Evolutionary conservation across 192 early-diverging fungal species (phyloP), one percentile per base, ranked within the genome.

Genomic region (Mortierella antarctica): DNA sequence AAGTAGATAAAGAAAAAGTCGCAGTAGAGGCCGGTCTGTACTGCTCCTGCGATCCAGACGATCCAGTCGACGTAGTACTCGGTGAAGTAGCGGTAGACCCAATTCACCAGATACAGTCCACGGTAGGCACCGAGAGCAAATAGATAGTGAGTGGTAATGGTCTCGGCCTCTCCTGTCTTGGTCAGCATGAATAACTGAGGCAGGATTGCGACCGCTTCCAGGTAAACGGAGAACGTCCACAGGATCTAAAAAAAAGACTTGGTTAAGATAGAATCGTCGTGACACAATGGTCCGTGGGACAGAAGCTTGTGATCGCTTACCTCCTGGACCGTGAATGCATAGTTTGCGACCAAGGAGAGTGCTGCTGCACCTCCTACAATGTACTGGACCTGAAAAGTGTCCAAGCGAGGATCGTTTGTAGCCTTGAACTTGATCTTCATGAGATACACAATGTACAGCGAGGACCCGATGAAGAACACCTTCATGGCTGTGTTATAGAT

Each of bases 1-100:
- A 88, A 94, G 86, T 99, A 99, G 57, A 99, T 92, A 74, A 97
- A 99, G 87, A 98, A 97, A 82, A 99, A 99, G 84, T 99, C 98
- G 73, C 89, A 92, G 75, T 98, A 99, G 4, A 99, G 85, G 46
- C 89, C 94, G 2, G 98, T 99, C 81, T 99, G 98, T 44, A 99
- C 85, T 17, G 95, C 69, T 46, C 98, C 98, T 41, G 97, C 93
- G 55, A 96, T 57, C 88, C 96, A 96, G 42, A 93, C 90, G 71
- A 98, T 93, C 85, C 88, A 92, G 74, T 99, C 97, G 12, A 91
- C 84, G 70, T 93, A 88, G 62, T 83, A 71, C 59, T 96, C 93
- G 8, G 85, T 82, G 52, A 88, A 87, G 83, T 92, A 97, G 49
- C 96, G 91, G 70, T 95, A 99, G 50, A 99, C 89, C 98, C 98